These are phyloP conservation scores for Dunaliella sp. DNA, from an alignment of 139 green algal species.

Conservation along the genomic window DNA sequence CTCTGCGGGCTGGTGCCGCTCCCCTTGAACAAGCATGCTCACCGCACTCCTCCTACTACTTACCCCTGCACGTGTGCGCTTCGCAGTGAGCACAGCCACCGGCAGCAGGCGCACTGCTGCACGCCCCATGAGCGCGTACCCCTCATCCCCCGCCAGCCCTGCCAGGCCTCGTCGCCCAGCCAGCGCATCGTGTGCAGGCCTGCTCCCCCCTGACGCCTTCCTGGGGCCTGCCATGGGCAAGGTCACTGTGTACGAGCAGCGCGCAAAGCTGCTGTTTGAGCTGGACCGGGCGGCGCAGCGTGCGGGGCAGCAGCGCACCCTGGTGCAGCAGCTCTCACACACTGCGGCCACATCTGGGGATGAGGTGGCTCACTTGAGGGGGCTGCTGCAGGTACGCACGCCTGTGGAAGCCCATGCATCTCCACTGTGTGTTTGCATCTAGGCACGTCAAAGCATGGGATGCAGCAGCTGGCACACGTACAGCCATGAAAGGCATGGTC, in stretches of 20 bases:
- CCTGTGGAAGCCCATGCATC: too few relatives aligned
- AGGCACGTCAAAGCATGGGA: too few relatives aligned
- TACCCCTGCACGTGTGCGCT: too few relatives aligned
- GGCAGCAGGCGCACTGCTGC: too few relatives aligned
- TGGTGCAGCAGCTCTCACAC: conserved; percentile 38
- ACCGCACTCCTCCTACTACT: too few relatives aligned
- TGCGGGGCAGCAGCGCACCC: conserved; percentile 32
- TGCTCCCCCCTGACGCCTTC: too few relatives aligned
- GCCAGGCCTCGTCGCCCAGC: conserved; percentile 21
- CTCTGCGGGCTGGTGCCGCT: too few relatives aligned
- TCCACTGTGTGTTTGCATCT: too few relatives aligned
- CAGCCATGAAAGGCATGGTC: conserved; percentile 18
- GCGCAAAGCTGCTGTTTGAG: conserved; percentile 59
- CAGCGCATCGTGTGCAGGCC: conserved; percentile 3
- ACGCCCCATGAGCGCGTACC: too few relatives aligned
- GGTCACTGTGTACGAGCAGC: conserved; percentile 62
- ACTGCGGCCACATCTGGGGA: conserved; percentile 38
- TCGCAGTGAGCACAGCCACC: too few relatives aligned
- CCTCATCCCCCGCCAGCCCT: background rate
- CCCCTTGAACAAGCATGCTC: too few relatives aligned
- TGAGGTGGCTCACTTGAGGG: conserved; percentile 53
- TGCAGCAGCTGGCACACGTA: conserved; percentile 7
- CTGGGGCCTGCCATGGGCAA: conserved; percentile 35
- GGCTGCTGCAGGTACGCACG: conserved; percentile 45
- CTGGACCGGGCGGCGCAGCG: conserved; percentile 50